Percentiles rank a stretch among this genome's conserved stretches.
Evolutionary conservation across 75 land plant genomes (phyloP).

Genomic region (Pseudotsuga menziesii): DNA sequence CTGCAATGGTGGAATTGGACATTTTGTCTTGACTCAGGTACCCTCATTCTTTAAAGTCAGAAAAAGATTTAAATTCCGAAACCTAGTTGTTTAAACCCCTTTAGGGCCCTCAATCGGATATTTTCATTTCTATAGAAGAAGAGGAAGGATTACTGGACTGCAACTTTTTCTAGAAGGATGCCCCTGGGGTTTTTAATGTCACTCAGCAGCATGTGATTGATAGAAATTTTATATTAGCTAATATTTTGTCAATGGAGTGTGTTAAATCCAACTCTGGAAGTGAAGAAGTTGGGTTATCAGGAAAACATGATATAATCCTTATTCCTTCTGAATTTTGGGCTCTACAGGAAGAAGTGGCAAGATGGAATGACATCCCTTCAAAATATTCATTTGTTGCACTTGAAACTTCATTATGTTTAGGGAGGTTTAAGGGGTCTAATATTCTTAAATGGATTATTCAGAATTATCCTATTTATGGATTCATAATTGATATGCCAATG

Average conservation of each 20-base stretch:
- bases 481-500: slow-evolving; percentile 60
- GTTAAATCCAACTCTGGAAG: slow-evolving; percentile 16
- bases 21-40: slow-evolving; percentile 19
- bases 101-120: slow-evolving; percentile 11
- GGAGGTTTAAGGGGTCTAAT: slow-evolving; percentile 12
- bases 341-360: slow-evolving; percentile 39
- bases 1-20: not conserved
- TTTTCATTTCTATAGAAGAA: slow-evolving; percentile 36
- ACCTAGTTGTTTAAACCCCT: not conserved
- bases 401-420: slow-evolving; percentile 23
- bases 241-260: slow-evolving; percentile 35
- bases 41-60: slow-evolving; percentile 15
- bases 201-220: not conserved
- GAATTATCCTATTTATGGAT: slow-evolving; percentile 56
- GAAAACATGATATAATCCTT: slow-evolving; percentile 1
- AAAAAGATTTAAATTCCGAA: not conserved
- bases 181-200: slow-evolving; percentile 60
- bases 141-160: slow-evolving; percentile 15
- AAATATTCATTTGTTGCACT: slow-evolving; percentile 28
- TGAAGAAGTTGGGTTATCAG: not conserved
- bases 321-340: slow-evolving; percentile 61
- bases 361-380: slow-evolving; percentile 52
- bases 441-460: slow-evolving; percentile 59
- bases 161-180: slow-evolving; percentile 65
- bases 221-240: slow-evolving; percentile 29